Conservation (phyloP, 2,329 filamentous ascomycete genomes). For the Cercospora sp. region DNA sequence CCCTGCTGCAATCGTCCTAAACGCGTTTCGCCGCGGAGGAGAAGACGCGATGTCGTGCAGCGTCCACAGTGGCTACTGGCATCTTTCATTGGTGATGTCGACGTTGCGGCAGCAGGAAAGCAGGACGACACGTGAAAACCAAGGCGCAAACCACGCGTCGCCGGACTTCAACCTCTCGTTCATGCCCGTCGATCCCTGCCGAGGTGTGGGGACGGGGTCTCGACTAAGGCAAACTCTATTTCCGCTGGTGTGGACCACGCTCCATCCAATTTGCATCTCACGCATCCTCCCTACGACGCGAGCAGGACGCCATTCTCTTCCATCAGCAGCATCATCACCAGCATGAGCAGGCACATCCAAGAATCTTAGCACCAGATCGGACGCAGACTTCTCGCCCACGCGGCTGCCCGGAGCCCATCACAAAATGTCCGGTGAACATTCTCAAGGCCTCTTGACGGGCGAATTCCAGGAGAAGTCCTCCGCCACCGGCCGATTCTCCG, state of each 20-base stretch:
- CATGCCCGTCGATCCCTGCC: background rate
- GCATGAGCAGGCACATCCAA: slow-evolving; percentile 1
- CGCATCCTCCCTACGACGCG: background rate
- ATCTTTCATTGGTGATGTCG: background rate
- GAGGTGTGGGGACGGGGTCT: slow-evolving; percentile 1
- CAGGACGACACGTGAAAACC: background rate
- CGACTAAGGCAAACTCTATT: background rate
- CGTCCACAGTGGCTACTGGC: background rate
- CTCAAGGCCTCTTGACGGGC: slow-evolving; percentile 12
- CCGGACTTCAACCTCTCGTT: slow-evolving; percentile 4
- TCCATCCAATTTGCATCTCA: slow-evolving; percentile 4
- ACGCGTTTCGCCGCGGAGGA: background rate
- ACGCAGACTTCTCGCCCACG: background rate
- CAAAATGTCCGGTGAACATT: slow-evolving; percentile 11
- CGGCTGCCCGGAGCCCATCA: background rate
- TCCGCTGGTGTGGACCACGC: background rate
- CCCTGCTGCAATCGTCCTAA: background rate
- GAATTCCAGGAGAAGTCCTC: slow-evolving; percentile 15
- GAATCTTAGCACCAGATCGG: background rate
- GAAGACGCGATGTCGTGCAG: background rate
- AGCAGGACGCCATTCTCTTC: background rate
- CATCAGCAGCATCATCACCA: slow-evolving; percentile 3
- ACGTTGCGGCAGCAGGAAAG: background rate
- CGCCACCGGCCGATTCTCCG: slow-evolving; percentile 4
- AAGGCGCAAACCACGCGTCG: background rate